Evolutionary conservation across 768 basidiomycete genomes (phyloP).

Genomic region (Macrolepiota albuminosa): DNA sequence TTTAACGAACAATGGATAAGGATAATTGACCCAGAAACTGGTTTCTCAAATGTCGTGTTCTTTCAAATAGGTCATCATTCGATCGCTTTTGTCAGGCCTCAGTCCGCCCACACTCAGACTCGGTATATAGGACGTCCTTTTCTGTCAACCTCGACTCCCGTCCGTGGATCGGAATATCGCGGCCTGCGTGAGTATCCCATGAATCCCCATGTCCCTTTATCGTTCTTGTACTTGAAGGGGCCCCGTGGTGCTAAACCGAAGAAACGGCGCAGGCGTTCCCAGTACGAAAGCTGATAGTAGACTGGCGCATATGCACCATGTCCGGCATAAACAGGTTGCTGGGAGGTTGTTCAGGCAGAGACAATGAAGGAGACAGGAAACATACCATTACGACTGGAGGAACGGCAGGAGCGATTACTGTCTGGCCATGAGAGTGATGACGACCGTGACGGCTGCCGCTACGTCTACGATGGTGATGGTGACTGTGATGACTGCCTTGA

Average conservation of each 20-base stretch:
- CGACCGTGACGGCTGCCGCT: slow-evolving; percentile 17
- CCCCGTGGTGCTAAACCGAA: slow-evolving; percentile 43
- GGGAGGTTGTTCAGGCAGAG: not conserved
- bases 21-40: not conserved
- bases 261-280: slow-evolving; percentile 47
- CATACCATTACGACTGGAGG: slow-evolving; percentile 25
- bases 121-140: slow-evolving; percentile 51
- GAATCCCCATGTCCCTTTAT: slow-evolving; percentile 49
- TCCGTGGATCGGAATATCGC: slow-evolving; percentile 44
- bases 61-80: too few relatives aligned
- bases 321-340: slow-evolving; percentile 27
- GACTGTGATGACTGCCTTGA: slow-evolving; percentile 19
- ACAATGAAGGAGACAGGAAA: not conserved
- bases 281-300: slow-evolving; percentile 29
- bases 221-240: slow-evolving; percentile 38
- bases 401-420: slow-evolving; percentile 12
- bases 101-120: slow-evolving; percentile 23
- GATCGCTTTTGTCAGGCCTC: not conserved
- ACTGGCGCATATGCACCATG: slow-evolving; percentile 14
- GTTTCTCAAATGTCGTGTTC: not conserved
- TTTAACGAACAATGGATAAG: too few relatives aligned
- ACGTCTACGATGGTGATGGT: slow-evolving; percentile 11
- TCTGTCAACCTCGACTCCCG: slow-evolving; percentile 50
- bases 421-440: slow-evolving; percentile 15
- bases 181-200: slow-evolving; percentile 47